Conservation (phyloP, 2,329 filamentous ascomycete genomes). For the Apiospora kogelbergensis region DNA sequence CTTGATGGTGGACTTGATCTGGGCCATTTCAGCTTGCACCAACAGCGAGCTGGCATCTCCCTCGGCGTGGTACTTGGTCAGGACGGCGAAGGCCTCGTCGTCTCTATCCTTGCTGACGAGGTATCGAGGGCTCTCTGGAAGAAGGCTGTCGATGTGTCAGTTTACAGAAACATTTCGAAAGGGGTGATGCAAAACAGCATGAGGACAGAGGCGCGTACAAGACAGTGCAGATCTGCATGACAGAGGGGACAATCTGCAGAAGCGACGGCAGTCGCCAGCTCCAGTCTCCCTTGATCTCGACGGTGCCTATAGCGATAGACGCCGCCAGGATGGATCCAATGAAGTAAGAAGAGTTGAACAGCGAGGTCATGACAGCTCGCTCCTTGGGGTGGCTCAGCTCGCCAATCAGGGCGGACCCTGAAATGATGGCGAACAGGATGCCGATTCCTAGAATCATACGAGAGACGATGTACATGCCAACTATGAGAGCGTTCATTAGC, state of each 20-base stretch:
- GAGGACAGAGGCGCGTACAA: conserved; percentile 27
- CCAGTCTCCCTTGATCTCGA: conserved; percentile 37
- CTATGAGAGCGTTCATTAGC: conserved; percentile 14
- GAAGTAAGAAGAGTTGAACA: conserved; percentile 61
- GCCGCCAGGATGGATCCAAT: conserved; percentile 51
- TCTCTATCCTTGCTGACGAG: conserved; percentile 50
- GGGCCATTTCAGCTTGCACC: conserved; percentile 54
- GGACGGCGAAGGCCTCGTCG: conserved; percentile 48
- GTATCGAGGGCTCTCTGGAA: conserved; percentile 62
- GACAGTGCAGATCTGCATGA: conserved; percentile 39
- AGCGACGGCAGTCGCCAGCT: conserved; percentile 46
- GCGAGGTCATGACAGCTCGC: conserved; percentile 56
- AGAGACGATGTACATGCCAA: conserved; percentile 57
- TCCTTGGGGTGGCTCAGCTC: conserved; percentile 62
- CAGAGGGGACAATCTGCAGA: conserved; percentile 45
- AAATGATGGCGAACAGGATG: conserved; percentile 59
- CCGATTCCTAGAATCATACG: conserved; percentile 61
- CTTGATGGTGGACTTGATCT: conserved; percentile 55
- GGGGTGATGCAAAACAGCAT: neutral
- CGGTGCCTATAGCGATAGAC: conserved; percentile 51
- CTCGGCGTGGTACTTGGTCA: conserved; percentile 43
- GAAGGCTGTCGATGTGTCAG: conserved; percentile 28
- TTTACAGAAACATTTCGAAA: neutral
- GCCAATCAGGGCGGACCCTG: conserved; percentile 57
- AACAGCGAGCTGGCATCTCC: conserved; percentile 42